Evolutionary conservation across 2,329 filamentous ascomycete genomes (phyloP).

Genomic region (Parafenestella ontariensis): DNA sequence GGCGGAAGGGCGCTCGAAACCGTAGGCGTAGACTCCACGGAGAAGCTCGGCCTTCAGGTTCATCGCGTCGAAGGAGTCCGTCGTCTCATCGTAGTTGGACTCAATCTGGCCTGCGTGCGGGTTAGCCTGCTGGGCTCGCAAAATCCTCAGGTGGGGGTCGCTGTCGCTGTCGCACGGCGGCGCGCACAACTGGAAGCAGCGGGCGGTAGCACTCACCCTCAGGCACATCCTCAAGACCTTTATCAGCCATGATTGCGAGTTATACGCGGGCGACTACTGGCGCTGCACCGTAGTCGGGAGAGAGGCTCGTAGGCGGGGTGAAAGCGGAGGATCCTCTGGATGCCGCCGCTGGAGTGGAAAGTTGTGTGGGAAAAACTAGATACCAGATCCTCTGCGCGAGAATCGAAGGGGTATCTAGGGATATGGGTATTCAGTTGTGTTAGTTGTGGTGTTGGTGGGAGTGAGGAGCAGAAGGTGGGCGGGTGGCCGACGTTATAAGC

Average conservation of each 20-base stretch:
- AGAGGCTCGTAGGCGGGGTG: constrained; percentile 49
- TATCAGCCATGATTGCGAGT: constrained; percentile 96
- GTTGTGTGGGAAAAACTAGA: constrained; percentile 51
- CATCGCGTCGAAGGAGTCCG: constrained; percentile 99
- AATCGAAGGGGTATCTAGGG: constrained; percentile 54
- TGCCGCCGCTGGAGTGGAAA: constrained; percentile 47
- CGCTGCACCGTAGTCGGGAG: constrained; percentile 58
- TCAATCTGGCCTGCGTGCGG: constrained; percentile 86
- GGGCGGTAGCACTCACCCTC: constrained; percentile 73
- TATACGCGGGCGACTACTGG: constrained; percentile 68
- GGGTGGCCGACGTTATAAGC: constrained; percentile 18
- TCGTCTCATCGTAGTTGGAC: constrained; percentile 99
- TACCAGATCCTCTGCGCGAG: constrained; percentile 56
- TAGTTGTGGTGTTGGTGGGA: constrained; percentile 36
- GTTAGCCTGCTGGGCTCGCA: constrained; percentile 19
- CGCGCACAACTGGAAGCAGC: constrained; percentile 10
- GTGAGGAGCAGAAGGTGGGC: constrained; percentile 33
- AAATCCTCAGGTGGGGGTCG: constrained; percentile 6
- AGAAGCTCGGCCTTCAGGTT: constrained; percentile 96
- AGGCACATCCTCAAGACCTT: constrained; percentile 97
- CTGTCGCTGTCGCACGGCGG: constrained; percentile 18
- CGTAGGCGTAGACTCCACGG: constrained; percentile 98
- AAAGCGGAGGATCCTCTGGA: constrained; percentile 52
- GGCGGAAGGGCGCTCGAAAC: constrained; percentile 99
- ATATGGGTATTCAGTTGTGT: constrained; percentile 34